Conservation (phyloP, 2,329 filamentous ascomycete genomes). For the Fusarium phyllophilum region DNA sequence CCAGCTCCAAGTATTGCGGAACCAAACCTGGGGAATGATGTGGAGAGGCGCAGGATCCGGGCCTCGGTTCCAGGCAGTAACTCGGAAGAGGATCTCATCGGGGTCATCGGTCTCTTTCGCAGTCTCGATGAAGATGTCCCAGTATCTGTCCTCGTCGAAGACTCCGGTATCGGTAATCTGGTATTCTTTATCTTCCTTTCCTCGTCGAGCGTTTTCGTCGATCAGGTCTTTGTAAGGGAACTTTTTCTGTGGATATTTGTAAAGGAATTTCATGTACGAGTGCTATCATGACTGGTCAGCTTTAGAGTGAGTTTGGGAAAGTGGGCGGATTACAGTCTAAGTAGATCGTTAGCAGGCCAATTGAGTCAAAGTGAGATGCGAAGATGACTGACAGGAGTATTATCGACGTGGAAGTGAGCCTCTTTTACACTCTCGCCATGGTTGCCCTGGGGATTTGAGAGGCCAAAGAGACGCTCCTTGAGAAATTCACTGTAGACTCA, state of each 20-base stretch:
- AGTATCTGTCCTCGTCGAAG: slow-evolving; percentile 91
- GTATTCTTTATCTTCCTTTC: slow-evolving; percentile 84
- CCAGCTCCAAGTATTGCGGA: slow-evolving; percentile 98
- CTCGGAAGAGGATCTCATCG: slow-evolving; percentile 90
- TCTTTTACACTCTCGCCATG: slow-evolving; percentile 98
- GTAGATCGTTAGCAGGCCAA: slow-evolving; percentile 35
- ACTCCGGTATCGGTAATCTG: slow-evolving; percentile 89
- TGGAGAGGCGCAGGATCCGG: slow-evolving; percentile 90
- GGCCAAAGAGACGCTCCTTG: slow-evolving; percentile 93
- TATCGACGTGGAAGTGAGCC: slow-evolving; percentile 95
- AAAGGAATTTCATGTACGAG: slow-evolving; percentile 98
- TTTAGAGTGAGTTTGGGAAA: not conserved
- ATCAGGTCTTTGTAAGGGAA: slow-evolving; percentile 94
- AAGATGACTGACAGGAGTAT: slow-evolving; percentile 74
- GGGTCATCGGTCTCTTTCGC: slow-evolving; percentile 93
- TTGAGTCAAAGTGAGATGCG: not conserved
- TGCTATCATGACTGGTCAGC: slow-evolving; percentile 65
- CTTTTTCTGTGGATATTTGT: slow-evolving; percentile 92
- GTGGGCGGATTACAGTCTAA: slow-evolving; percentile 56
- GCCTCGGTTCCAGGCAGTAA: slow-evolving; percentile 96
- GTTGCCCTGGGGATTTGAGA: slow-evolving; percentile 96
- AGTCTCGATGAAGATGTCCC: slow-evolving; percentile 97
- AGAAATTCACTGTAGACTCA: slow-evolving; percentile 76
- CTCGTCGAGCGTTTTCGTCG: slow-evolving; percentile 81
- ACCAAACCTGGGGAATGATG: slow-evolving; percentile 95